Evolutionary conservation across 805 yeast genomes (phyloP), one percentile per base, ranked within the genome.

Genomic region (Candida stauntonica): DNA sequence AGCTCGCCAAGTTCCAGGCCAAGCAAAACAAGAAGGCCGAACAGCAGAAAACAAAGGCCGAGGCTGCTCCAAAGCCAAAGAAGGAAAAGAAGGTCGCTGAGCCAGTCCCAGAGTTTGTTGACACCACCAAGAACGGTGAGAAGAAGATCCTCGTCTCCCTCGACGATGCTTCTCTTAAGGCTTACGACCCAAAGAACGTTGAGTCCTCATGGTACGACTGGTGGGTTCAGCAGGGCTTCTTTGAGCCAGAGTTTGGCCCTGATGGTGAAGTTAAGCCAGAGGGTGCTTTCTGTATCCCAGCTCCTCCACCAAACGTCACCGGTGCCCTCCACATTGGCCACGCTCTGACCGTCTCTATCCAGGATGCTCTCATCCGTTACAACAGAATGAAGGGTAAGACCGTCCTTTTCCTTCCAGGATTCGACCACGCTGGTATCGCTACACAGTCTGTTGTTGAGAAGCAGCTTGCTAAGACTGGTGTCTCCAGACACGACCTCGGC

Each of bases 261-360:
- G 80, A 81, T 56, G 97, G 97, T 32, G 65, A 79, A 32, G 56
- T 77, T 50, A 81, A 81, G 59, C 85, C 93, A 30, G 89, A 79
- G 57, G 98, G 98, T 52, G 59, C 72, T 15, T 93, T 91, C 66
- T 74, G 83, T 46, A 86, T 93, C 55, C 97, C 98, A 28, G 93
- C 96, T n/a, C 99, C 99, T 28, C 99, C 99, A 46, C 99, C 99
- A 60, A 93, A 93, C 63, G 95, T 93, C 48, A 93, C 99, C 33
- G 99, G 99, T 67, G 97, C 98, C 33, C 74, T 93, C 52, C 99
- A 93, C 65, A 93, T 93, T 64, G 99, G 99, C 53, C 99, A 93
- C 64, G 99, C 98, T 20, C 75, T 93, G 61, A 93, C 99, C 14
- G 86, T 89, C 45, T 72, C 98, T 26, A 84, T 93, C 58, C 99